Evolutionary conservation across 129 eudicot species (phyloP), one percentile per base, ranked within the genome.

Genomic region (Solidago caesia): DNA sequence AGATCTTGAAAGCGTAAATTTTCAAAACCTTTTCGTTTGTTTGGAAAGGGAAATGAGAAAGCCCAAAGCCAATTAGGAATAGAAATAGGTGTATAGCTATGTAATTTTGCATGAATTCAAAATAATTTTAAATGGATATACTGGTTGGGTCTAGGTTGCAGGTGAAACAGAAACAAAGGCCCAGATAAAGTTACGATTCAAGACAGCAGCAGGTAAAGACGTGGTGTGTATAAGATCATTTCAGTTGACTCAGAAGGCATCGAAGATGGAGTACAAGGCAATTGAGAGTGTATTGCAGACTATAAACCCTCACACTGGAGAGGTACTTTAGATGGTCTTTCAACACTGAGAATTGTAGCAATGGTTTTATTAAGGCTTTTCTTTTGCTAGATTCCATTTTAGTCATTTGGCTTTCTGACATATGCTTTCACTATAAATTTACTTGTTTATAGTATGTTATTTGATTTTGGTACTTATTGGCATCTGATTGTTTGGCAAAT

Each of bases 91-190:
- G 14, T 41, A 14, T 64, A 74, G 6, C 44, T 46, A 45, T 73
- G 69, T 70, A 72, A 60, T 64, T 52, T 63, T 63, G 58, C 13
- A 58, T 51, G 74, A 21, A 21, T 21, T 21, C 21, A 21, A 21
- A 21, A 21, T 21, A 21, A 33, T 16, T 48, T n/a, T 71, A 74
- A 72, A 6, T 46, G 72, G 47, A 42, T 13, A 53, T 21, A 11
- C 29, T 33, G 67, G 67, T 51, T 53, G 80, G 80, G 44, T 84
- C 72, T 76, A 93, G 98, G 98, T 93, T 64, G 97, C 98, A 5
- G 98, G 98, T 33, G 97, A 93, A 80, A 93, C 98, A 6, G 98
- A 90, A 86, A 93, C 98, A 0, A 93, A 93, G 80, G 98, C 92
- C 6, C 98, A 90, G 64, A 93, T 93, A 46, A 93, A 93, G 84